These are phyloP conservation scores for Fusarium protoensiforme DNA, from an alignment of 2,329 filamentous ascomycete species.

Conservation along the genomic window DNA sequence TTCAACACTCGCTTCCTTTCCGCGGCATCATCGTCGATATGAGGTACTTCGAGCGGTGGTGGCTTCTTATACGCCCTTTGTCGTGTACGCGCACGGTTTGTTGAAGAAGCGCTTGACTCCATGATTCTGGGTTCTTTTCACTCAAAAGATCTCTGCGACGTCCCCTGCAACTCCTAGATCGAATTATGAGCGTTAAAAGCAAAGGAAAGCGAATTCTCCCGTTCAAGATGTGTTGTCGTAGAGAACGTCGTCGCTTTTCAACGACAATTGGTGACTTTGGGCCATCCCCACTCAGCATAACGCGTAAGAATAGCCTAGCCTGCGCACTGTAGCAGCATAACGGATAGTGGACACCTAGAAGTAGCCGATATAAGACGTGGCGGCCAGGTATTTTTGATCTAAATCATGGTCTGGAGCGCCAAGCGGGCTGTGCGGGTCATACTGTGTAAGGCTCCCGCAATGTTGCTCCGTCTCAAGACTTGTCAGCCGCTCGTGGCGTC, in stretches of 20 bases:
- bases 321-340: slow-evolving; percentile 43
- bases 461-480: slow-evolving; percentile 18
- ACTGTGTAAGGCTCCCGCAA: slow-evolving; percentile 28
- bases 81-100: slow-evolving; percentile 47
- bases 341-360: slow-evolving; percentile 41
- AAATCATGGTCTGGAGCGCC: background rate
- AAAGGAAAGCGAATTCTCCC: background rate
- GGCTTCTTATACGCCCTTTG: slow-evolving; percentile 55
- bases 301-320: slow-evolving; percentile 33
- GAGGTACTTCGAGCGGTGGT: slow-evolving; percentile 55
- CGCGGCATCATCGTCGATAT: slow-evolving; percentile 61
- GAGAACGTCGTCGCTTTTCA: slow-evolving; percentile 26
- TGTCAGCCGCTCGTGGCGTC: background rate
- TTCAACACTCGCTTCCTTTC: slow-evolving; percentile 66
- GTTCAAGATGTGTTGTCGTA: background rate
- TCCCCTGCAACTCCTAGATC: background rate
- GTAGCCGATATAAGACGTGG: accelerated
- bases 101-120: slow-evolving; percentile 3
- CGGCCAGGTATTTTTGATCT: slow-evolving; percentile 26
- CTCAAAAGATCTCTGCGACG: background rate
- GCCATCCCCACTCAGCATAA: slow-evolving; percentile 43
- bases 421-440: slow-evolving; percentile 2
- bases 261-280: slow-evolving; percentile 10
- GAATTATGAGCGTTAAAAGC: background rate
- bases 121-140: slow-evolving; percentile 3